A percentile compares a stretch with the other conserved stretches of the same genome.
Evolutionary conservation across 2,329 filamentous ascomycete genomes (phyloP).

Genomic region (Orbilia ellipsospora): DNA sequence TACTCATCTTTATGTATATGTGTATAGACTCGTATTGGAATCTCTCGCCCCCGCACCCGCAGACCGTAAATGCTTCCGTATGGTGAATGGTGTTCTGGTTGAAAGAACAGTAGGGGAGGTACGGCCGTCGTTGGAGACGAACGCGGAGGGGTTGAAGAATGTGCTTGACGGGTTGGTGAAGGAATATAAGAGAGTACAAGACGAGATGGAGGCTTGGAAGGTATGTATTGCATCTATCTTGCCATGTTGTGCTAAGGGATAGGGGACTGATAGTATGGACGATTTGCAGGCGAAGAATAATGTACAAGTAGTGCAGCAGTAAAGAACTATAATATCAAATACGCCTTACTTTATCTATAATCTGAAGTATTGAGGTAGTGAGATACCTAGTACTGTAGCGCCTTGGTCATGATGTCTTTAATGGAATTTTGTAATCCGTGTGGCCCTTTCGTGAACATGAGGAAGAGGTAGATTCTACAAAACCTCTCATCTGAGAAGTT

Average conservation of each 20-base stretch:
- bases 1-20: neutral
- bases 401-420: no score
- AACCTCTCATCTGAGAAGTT: neutral
- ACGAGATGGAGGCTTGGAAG: constrained; percentile 99
- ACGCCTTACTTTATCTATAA: no score
- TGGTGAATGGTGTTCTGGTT: constrained; percentile 96
- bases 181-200: constrained; percentile 94
- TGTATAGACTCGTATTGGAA: constrained; percentile 87
- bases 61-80: constrained; percentile 96
- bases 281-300: constrained; percentile 84
- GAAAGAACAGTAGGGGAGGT: constrained; percentile 95
- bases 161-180: constrained; percentile 94
- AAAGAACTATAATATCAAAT: constrained; percentile 57
- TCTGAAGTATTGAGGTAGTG: no score
- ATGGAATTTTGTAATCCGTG: no score
- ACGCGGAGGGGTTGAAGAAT: constrained; percentile 92
- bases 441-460: constrained; percentile 3
- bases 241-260: no score
- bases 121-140: constrained; percentile 88
- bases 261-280: neutral
- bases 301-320: constrained; percentile 84
- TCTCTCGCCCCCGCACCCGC: constrained; percentile 83
- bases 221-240: constrained; percentile 67
- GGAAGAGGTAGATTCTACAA: neutral
- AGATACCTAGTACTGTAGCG: no score